Base-by-base conservation (phyloP, 495 filamentous ascomycete species). In the Delitschia confertaspora region DNA sequence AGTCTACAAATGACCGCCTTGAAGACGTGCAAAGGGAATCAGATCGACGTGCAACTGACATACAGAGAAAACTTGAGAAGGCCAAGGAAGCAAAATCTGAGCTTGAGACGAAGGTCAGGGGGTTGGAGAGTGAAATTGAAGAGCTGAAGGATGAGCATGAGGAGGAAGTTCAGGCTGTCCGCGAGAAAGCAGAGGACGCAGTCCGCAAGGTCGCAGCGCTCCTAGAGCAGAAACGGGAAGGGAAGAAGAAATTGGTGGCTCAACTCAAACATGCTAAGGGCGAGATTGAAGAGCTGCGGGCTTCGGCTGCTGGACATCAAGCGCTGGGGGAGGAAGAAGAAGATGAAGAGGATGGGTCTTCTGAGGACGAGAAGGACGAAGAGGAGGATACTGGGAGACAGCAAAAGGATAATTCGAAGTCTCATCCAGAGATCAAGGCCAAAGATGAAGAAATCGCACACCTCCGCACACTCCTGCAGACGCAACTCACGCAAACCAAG, bases 51-150 rank as follows among this genome's bases (percentile, higher is more conserved):
- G 34, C 42, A 11, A 33, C 35, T 7, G 51, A 50, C 17, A 10
- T 50, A 3, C 46, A 55, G 18, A 44, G 34, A 20, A 45, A 38
- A 32, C 34, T 55, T 8, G 32, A 39, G 29, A 54, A 51, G 33
- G 23, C 45, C 26, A 47, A 45, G 17, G 38, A 47, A 33, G 22
- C 41, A 19, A 51, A 48, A 30, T n/a, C 20, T 14, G 48, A 45
- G 13, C 27, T 23, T 16, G 48, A 51, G 25, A 33, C 21, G 1
- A 24, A 34, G 11, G 43, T 43, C 30, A 38, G 47, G 22, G 20
- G 35, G 11, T 33, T 53, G 17, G 20, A 31, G 11, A 19, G 25
- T 19, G 19, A 47, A 33, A 30, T 42, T 20, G 45, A 48, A 6
- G 34, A 42, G 6, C 7, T 40, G 3, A 16, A 35, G 5, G 44